Percentiles rank a stretch among this genome's conserved stretches.
Evolutionary conservation across 768 basidiomycete species (phyloP).

Genomic region (Dentipellis sp.): DNA sequence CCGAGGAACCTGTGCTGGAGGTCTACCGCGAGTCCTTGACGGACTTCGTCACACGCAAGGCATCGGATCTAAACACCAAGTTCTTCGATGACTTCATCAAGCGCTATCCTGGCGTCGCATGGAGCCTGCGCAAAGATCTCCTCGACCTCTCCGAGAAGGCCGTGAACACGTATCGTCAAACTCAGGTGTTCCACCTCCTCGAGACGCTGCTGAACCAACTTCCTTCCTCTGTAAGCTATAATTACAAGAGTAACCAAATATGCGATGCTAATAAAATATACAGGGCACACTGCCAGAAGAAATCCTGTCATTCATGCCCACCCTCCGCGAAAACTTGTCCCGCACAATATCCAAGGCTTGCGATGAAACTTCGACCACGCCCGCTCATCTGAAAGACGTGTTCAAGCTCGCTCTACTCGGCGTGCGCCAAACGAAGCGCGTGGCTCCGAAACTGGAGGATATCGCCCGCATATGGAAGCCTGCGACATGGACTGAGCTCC

Average conservation of each 20-base stretch:
- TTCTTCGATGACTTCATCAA: slow-evolving; percentile 78
- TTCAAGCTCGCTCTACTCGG: slow-evolving; percentile 59
- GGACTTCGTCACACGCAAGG: slow-evolving; percentile 77
- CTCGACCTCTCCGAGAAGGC: slow-evolving; percentile 45
- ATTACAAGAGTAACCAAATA: neutral
- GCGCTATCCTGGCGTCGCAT: slow-evolving; percentile 54
- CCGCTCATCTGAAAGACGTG: slow-evolving; percentile 69
- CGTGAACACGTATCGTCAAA: slow-evolving; percentile 69
- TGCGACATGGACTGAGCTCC: slow-evolving; percentile 43
- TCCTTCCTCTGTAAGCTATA: slow-evolving; percentile 34
- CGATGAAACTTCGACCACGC: slow-evolving; percentile 37
- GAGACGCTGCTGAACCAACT: slow-evolving; percentile 52
- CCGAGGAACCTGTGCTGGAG: slow-evolving; percentile 34
- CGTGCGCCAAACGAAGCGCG: slow-evolving; percentile 55
- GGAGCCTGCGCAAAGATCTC: slow-evolving; percentile 55
- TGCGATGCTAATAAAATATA: neutral
- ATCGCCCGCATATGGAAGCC: slow-evolving; percentile 48
- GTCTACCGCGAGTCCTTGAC: slow-evolving; percentile 56
- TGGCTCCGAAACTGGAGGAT: slow-evolving; percentile 22
- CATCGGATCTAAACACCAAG: slow-evolving; percentile 56
- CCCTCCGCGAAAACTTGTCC: slow-evolving; percentile 40
- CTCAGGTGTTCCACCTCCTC: slow-evolving; percentile 67
- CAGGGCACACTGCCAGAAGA: slow-evolving; percentile 32
- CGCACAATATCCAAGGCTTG: slow-evolving; percentile 40
- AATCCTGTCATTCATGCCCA: slow-evolving; percentile 38